Conservation (phyloP, 2,329 filamentous ascomycete species). For the Paraconiothyrium sp. region DNA sequence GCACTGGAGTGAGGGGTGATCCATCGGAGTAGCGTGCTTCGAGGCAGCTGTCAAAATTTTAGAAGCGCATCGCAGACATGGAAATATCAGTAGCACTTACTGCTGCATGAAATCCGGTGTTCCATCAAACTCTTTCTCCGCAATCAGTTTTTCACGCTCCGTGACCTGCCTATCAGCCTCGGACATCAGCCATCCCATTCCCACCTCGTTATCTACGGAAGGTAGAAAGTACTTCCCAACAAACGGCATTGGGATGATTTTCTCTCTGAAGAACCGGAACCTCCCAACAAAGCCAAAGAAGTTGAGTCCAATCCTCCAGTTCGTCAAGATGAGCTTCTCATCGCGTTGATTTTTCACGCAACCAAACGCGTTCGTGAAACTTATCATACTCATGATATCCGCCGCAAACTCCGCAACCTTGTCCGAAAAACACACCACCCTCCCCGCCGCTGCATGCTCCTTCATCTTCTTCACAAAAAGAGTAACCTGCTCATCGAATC, state of each 20-base stretch:
- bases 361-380: conserved; percentile 51
- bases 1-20: conserved; percentile 36
- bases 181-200: conserved; percentile 52
- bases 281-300: conserved; percentile 51
- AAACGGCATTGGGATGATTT: conserved; percentile 38
- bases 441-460: conserved; percentile 34
- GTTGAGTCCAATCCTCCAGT: conserved; percentile 50
- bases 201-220: conserved; percentile 35
- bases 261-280: conserved; percentile 48
- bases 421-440: conserved; percentile 45
- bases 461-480: conserved; percentile 47
- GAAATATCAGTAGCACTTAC: conserved; percentile 19
- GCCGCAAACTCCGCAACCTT: conserved; percentile 54
- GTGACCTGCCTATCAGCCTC: conserved; percentile 48
- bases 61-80: too few relatives aligned
- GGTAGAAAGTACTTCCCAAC: conserved; percentile 44
- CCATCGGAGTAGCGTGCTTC: conserved; percentile 44
- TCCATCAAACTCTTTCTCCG: conserved; percentile 29
- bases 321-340: conserved; percentile 47
- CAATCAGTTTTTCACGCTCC: conserved; percentile 37
- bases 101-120: conserved; percentile 49
- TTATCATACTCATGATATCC: conserved; percentile 54
- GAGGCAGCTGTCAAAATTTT: conserved; percentile 33
- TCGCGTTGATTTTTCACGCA: conserved; percentile 52
- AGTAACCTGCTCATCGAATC: conserved; percentile 48